Evolutionary conservation across 2,329 filamentous ascomycete genomes (phyloP).

Genomic region (Cercospora nicotianae): DNA sequence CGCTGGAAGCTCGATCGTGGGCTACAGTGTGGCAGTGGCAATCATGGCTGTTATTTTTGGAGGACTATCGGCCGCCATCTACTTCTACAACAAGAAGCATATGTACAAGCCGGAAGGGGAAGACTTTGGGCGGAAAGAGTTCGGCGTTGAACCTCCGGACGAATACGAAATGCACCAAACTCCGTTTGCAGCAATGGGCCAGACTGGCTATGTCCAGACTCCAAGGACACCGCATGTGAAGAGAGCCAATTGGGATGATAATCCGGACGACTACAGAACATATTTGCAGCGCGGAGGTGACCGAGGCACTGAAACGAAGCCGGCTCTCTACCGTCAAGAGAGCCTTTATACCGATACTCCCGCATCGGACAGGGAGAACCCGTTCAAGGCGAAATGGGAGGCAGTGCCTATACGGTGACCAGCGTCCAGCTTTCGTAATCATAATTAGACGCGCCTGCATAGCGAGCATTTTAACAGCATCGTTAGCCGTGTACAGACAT

Average conservation of each 20-base stretch:
- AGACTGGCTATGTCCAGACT: slow-evolving; percentile 25
- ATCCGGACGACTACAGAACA: slow-evolving; percentile 21
- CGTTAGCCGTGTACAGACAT: background rate
- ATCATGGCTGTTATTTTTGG: slow-evolving; percentile 27
- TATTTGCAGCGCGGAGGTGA: slow-evolving; percentile 16
- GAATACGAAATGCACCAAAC: slow-evolving; percentile 28
- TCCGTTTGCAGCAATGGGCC: slow-evolving; percentile 22
- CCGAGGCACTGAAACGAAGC: background rate
- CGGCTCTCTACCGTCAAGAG: background rate
- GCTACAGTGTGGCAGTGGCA: slow-evolving; percentile 28
- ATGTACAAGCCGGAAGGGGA: slow-evolving; percentile 29
- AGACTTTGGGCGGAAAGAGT: slow-evolving; percentile 13
- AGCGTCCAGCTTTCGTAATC: background rate
- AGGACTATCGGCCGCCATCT: slow-evolving; percentile 16
- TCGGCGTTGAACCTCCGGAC: slow-evolving; percentile 15
- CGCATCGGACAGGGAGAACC: slow-evolving; percentile 23
- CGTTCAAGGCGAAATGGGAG: slow-evolving; percentile 29
- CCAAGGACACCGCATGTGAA: slow-evolving; percentile 24
- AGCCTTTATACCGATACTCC: slow-evolving; percentile 29
- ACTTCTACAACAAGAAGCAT: slow-evolving; percentile 20
- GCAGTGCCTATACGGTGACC: slow-evolving; percentile 21
- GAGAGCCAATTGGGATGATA: slow-evolving; percentile 12
- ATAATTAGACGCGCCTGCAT: background rate
- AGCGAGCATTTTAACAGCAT: background rate
- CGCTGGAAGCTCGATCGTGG: slow-evolving; percentile 46